Evolutionary conservation across 805 yeast species (phyloP).

Genomic region (Candida chauliodis): DNA sequence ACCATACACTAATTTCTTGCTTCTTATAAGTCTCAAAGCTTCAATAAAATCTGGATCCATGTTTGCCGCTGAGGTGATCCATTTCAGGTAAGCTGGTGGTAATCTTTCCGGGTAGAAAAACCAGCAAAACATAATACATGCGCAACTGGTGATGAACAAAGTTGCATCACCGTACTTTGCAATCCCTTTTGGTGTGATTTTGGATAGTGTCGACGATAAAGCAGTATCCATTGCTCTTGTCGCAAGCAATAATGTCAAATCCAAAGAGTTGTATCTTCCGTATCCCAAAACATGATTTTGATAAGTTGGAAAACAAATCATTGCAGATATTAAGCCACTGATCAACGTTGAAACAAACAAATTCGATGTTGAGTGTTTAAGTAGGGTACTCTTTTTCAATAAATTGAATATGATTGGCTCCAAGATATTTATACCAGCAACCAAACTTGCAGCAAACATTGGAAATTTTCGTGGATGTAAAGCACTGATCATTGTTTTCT

Average conservation of each 20-base stretch:
- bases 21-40: constrained; percentile 28
- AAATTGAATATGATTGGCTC: constrained; percentile 21
- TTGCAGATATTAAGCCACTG: constrained; percentile 26
- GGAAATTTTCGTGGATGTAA: constrained; percentile 32
- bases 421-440: constrained; percentile 28
- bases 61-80: constrained; percentile 49
- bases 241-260: constrained; percentile 32
- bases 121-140: constrained; percentile 37
- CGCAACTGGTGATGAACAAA: constrained; percentile 25
- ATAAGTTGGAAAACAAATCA: constrained; percentile 26
- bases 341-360: constrained; percentile 22
- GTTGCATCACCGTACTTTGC: constrained; percentile 23
- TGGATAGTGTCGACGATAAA: constrained; percentile 20
- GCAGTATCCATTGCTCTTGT: constrained; percentile 36
- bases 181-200: constrained; percentile 17
- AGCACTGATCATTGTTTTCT: constrained; percentile 20
- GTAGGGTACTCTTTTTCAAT: constrained; percentile 3
- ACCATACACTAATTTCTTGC: constrained; percentile 34
- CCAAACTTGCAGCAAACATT: constrained; percentile 27
- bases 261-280: constrained; percentile 31
- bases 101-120: constrained; percentile 36
- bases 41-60: constrained; percentile 40
- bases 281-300: constrained; percentile 27
- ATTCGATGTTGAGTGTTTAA: constrained; percentile 8
- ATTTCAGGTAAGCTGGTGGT: constrained; percentile 42